Evolutionary conservation across 2,329 filamentous ascomycete species (phyloP).

Genomic region (Fusarium longipes): DNA sequence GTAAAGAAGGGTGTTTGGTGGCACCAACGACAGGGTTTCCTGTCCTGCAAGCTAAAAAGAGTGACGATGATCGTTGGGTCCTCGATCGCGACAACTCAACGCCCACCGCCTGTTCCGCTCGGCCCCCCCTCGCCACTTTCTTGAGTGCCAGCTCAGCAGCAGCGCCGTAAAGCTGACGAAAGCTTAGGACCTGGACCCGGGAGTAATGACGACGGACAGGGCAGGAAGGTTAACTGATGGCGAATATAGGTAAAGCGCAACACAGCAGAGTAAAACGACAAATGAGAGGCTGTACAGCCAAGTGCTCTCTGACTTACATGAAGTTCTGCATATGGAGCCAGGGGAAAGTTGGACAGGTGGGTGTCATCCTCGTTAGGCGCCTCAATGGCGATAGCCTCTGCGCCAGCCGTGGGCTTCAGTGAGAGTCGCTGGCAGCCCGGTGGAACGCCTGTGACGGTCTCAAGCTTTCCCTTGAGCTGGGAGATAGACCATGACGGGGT

Average conservation of each 20-base stretch:
- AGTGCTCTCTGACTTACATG: constrained; percentile 69
- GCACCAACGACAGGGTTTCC: constrained; percentile 20
- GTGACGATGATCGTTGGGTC: constrained; percentile 21
- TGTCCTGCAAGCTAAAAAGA: constrained; percentile 19
- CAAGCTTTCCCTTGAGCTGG: constrained; percentile 86
- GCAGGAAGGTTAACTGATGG: neutral
- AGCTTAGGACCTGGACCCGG: constrained; percentile 5
- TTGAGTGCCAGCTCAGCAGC: constrained; percentile 28
- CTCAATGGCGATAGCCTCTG: constrained; percentile 72
- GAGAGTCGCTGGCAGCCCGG: constrained; percentile 80
- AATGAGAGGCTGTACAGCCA: constrained; percentile 47
- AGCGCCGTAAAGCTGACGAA: constrained; percentile 6
- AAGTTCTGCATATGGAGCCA: constrained; percentile 81
- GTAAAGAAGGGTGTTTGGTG: constrained; percentile 20
- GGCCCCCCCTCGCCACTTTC: constrained; percentile 25
- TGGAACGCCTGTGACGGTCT: constrained; percentile 92
- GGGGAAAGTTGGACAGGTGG: constrained; percentile 71
- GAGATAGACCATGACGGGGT: constrained; percentile 91
- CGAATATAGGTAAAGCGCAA: constrained; percentile 11
- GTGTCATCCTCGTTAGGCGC: constrained; percentile 78
- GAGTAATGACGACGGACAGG: constrained; percentile 21
- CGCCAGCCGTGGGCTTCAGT: constrained; percentile 68
- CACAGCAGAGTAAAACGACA: constrained; percentile 7
- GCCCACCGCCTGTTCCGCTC: constrained; percentile 39
- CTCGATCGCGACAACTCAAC: constrained; percentile 19